Conservation (phyloP, 768 basidiomycete species). For the Amanita brunnescens region DNA sequence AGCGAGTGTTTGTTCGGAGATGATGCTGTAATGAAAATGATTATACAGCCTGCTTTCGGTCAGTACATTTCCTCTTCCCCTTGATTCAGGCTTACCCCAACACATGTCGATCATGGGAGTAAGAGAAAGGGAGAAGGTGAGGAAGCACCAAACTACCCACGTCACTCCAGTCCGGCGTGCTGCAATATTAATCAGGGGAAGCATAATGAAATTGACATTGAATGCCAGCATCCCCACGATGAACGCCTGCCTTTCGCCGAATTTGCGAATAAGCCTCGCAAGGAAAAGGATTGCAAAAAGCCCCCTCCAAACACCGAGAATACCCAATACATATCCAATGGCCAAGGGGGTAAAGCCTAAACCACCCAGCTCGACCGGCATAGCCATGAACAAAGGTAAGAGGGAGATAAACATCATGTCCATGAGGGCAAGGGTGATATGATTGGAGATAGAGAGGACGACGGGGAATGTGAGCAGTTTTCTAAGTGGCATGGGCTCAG, state of each 20-base stretch:
- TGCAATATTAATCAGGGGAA: slow-evolving; percentile 36
- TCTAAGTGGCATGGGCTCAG: slow-evolving; percentile 31
- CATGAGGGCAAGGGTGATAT: slow-evolving; percentile 30
- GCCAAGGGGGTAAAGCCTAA: slow-evolving; percentile 49
- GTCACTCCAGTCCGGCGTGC: too few species aligned
- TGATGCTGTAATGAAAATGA: slow-evolving; percentile 44
- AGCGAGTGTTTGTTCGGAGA: slow-evolving; percentile 46
- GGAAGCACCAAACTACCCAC: slow-evolving; percentile 27
- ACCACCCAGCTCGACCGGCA: slow-evolving; percentile 61
- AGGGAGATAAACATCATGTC: slow-evolving; percentile 47
- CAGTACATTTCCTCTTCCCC: not conserved
- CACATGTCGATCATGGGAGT: slow-evolving; percentile 32
- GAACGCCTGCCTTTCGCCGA: slow-evolving; percentile 35
- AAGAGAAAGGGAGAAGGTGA: slow-evolving; percentile 20
- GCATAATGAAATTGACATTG: too few species aligned
- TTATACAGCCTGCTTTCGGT: slow-evolving; percentile 32
- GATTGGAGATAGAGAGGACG: slow-evolving; percentile 54
- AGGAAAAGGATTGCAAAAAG: slow-evolving; percentile 32
- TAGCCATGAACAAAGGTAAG: slow-evolving; percentile 62
- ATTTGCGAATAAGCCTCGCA: slow-evolving; percentile 27
- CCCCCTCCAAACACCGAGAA: slow-evolving; percentile 32
- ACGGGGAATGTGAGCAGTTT: slow-evolving; percentile 42
- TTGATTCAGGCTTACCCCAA: slow-evolving; percentile 25
- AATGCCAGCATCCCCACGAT: too few species aligned
- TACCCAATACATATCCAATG: slow-evolving; percentile 50